phyloP scores from a whole-genome alignment of 2,329 filamentous ascomycete species.

The Exophiala xenobiotica region DNA sequence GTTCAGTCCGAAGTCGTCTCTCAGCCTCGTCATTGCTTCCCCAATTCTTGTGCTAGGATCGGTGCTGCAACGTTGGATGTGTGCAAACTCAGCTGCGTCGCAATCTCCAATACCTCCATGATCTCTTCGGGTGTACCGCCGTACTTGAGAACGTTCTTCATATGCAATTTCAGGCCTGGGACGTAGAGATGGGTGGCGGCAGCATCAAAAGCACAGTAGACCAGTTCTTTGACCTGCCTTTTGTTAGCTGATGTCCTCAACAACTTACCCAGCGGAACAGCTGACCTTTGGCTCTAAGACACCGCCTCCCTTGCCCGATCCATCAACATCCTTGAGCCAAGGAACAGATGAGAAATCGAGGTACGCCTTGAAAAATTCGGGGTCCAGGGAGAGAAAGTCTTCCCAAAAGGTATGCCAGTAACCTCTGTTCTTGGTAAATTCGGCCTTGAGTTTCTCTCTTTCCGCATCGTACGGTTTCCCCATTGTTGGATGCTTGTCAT shows the following conservation, averaged over 20 bases:
- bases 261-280: neutral
- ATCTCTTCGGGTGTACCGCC: constrained; percentile 50
- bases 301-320: constrained; percentile 33
- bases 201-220: constrained; percentile 51
- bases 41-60: constrained; percentile 16
- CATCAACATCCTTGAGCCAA: constrained; percentile 25
- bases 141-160: constrained; percentile 49
- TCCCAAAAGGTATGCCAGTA: constrained; percentile 46
- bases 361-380: constrained; percentile 51
- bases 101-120: constrained; percentile 50
- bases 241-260: neutral
- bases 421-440: constrained; percentile 47
- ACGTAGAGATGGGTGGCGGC: constrained; percentile 51
- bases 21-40: constrained; percentile 12
- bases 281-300: constrained; percentile 44
- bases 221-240: constrained; percentile 46
- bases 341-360: constrained; percentile 48
- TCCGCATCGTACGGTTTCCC: constrained; percentile 40
- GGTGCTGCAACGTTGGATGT: constrained; percentile 18
- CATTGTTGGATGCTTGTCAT: constrained; percentile 17
- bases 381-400: constrained; percentile 36
- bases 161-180: constrained; percentile 50
- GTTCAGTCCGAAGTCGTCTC: too few species aligned
- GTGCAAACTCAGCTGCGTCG: constrained; percentile 29
- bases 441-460: constrained; percentile 41